These are phyloP conservation scores for Citrus medica DNA, from an alignment of 345 rosid species.

Conservation along the genomic window DNA sequence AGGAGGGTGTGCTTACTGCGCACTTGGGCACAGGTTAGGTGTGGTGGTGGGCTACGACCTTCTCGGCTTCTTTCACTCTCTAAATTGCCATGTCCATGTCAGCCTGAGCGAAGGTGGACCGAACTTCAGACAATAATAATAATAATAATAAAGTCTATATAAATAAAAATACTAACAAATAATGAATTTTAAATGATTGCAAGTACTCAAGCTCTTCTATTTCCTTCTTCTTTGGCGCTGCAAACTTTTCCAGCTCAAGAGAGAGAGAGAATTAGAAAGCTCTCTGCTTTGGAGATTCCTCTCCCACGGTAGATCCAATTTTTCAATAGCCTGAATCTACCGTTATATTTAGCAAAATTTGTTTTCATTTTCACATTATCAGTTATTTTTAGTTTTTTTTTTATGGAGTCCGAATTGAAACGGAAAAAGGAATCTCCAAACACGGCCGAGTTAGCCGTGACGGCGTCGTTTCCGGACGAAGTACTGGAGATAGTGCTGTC, in stretches of 20 bases:
- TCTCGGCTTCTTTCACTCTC: background rate
- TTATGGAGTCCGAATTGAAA: slow-evolving; percentile 32
- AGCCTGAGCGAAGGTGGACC: slow-evolving; percentile 26
- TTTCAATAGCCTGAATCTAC: background rate
- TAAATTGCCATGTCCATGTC: slow-evolving; percentile 17
- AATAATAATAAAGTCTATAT: background rate
- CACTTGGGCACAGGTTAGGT: slow-evolving; percentile 1
- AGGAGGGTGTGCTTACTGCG: slow-evolving; percentile 9
- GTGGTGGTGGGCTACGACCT: background rate
- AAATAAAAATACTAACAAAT: too few relatives aligned
- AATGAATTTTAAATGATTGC: too few relatives aligned
- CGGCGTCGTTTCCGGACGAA: slow-evolving; percentile 55
- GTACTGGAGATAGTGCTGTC: slow-evolving; percentile 56
- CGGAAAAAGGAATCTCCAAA: slow-evolving; percentile 23
- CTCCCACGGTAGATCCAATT: background rate
- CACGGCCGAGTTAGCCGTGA: slow-evolving; percentile 17
- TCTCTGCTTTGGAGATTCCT: slow-evolving; percentile 1
- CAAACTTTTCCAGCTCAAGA: background rate
- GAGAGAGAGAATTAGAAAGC: background rate
- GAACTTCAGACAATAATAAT: slow-evolving; percentile 5
- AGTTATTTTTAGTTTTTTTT: background rate
- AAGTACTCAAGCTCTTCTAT: slow-evolving; percentile 18
- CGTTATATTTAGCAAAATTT: background rate
- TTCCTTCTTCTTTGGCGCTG: slow-evolving; percentile 20
- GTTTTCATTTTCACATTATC: background rate